phyloP scores from a whole-genome alignment of 2,329 filamentous ascomycete genomes.

The Fusarium sp. region DNA sequence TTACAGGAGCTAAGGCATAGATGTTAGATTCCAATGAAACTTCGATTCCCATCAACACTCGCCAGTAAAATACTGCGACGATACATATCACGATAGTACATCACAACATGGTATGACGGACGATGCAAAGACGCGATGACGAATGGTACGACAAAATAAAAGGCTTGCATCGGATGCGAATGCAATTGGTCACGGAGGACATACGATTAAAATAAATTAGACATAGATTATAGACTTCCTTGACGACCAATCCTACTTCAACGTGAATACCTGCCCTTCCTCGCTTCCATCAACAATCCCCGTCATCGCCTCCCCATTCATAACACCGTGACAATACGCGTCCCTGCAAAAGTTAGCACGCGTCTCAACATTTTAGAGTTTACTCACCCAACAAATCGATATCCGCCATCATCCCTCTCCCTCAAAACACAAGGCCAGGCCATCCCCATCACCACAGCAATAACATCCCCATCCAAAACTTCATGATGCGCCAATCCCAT shows the following conservation, averaged over 20 bases:
- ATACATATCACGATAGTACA: background rate
- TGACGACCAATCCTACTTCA: conserved; percentile 9
- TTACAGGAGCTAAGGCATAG: conserved; percentile 39
- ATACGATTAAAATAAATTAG: conserved; percentile 15
- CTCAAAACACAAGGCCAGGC: conserved; percentile 27
- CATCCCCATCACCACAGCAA: conserved; percentile 29
- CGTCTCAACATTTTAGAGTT: background rate
- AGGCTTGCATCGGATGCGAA: background rate
- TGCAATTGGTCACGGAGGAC: conserved; percentile 14
- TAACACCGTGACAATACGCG: conserved; percentile 37
- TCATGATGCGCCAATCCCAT: conserved; percentile 39
- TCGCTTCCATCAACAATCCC: background rate
- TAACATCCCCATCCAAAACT: conserved; percentile 19
- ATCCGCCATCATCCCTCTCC: background rate
- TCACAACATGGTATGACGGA: conserved; percentile 21
- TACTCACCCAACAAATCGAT: conserved; percentile 42
- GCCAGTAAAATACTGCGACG: conserved; percentile 12
- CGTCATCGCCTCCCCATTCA: conserved; percentile 29
- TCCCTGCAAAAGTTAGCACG: conserved; percentile 25
- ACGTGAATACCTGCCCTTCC: background rate
- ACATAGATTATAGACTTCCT: conserved; percentile 32
- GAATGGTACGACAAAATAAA: conserved; percentile 13
- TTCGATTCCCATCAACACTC: conserved; percentile 34
- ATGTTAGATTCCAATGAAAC: conserved; percentile 36
- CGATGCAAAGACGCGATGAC: conserved; percentile 19